Conservation (phyloP, 2,329 filamentous ascomycete species). For the Monosporascus sp. region DNA sequence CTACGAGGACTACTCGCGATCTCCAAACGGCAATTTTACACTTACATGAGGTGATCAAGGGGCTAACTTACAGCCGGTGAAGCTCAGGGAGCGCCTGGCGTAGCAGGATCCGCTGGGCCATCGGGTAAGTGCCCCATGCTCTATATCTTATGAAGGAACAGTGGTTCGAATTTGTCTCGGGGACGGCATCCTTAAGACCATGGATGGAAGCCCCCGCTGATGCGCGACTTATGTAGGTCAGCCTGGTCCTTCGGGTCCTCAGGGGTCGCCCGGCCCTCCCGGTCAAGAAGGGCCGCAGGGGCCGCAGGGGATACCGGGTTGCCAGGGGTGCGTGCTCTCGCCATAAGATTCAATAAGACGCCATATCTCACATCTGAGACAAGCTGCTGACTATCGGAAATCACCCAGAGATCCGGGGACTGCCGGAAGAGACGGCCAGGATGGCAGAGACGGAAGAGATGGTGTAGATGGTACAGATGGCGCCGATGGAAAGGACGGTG, state of each 20-base stretch:
- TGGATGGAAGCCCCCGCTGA: not conserved
- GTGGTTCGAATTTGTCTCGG: no score
- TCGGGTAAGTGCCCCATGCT: not conserved
- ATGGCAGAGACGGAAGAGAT: not conserved
- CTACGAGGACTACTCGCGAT: not conserved
- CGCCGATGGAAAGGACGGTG: not conserved
- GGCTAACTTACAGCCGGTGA: not conserved
- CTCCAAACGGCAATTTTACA: no score
- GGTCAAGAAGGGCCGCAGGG: not conserved
- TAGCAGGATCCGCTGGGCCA: not conserved
- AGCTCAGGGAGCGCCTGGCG: not conserved
- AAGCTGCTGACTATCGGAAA: not conserved
- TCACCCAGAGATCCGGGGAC: not conserved
- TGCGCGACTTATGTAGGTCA: not conserved
- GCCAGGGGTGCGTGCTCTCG: not conserved
- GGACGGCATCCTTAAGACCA: no score
- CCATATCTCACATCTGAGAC: no score
- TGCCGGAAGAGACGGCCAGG: not conserved
- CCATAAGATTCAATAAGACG: no score
- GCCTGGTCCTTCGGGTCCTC: not conserved
- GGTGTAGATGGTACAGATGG: not conserved
- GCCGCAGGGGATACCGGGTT: not conserved
- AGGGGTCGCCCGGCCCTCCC: not conserved
- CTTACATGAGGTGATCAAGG: not conserved
- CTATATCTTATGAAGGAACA: no score